Percentiles rank a stretch among this genome's conserved stretches.
Evolutionary conservation across 208 protist species (phyloP).

Genomic region (Trypanosoma platydactyli): DNA sequence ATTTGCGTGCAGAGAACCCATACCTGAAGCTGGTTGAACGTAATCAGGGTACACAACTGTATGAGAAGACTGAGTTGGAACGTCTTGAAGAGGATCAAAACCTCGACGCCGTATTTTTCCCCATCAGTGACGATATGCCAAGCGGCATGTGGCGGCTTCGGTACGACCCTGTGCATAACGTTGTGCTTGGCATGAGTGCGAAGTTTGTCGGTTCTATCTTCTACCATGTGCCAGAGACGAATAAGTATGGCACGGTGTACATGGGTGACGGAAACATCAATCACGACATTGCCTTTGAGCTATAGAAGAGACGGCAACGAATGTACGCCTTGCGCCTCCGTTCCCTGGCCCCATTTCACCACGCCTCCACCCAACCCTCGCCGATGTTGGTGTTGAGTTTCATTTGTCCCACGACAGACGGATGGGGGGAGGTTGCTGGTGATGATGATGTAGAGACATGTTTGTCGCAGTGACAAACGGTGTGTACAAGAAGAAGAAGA

Average conservation of each 20-base stretch:
- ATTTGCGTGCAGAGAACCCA: constrained; percentile 69
- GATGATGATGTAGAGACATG: too few species aligned
- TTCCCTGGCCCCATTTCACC: too few species aligned
- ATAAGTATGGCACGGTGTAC: constrained; percentile 73
- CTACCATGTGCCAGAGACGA: constrained; percentile 82
- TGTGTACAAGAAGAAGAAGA: not conserved
- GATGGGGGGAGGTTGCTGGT: too few species aligned
- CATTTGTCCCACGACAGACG: too few species aligned
- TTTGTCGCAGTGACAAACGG: too few species aligned
- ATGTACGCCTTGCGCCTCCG: not conserved
- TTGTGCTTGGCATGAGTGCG: constrained; percentile 66
- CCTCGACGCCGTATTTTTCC: constrained; percentile 71
- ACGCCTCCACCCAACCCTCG: not conserved
- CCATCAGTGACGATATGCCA: constrained; percentile 75
- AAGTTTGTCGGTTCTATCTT: constrained; percentile 76
- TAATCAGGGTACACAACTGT: constrained; percentile 30
- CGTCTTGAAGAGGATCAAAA: constrained; percentile 53
- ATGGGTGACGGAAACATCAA: constrained; percentile 89
- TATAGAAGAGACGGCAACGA: constrained; percentile 35
- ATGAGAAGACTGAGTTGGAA: constrained; percentile 62
- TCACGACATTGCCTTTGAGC: constrained; percentile 71
- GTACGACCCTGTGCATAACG: constrained; percentile 66
- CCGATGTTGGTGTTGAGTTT: too few species aligned
- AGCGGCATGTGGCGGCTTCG: constrained; percentile 67
- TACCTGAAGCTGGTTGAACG: constrained; percentile 58